Conservation (phyloP, 768 basidiomycete species). For the Pisolithus marmoratus region DNA sequence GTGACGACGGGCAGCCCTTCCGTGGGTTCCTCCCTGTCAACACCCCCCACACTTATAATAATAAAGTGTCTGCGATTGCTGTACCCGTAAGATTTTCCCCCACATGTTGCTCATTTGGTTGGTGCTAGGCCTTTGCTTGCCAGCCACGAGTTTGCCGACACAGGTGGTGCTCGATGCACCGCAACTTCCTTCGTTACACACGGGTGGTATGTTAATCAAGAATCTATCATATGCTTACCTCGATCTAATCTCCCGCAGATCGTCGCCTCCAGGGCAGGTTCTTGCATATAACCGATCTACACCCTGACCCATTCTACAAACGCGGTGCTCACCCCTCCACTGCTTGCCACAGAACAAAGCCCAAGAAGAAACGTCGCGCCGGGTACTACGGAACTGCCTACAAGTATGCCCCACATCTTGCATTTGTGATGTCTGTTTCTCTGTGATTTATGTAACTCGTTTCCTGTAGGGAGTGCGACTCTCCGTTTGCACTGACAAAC, state of each 20-base stretch:
- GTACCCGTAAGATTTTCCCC: background rate
- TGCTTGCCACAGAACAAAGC: constrained; percentile 60
- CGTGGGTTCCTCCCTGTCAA: background rate
- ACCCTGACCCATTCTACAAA: constrained; percentile 69
- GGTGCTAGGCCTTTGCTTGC: constrained; percentile 1
- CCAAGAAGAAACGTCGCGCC: constrained; percentile 48
- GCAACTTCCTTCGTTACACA: background rate
- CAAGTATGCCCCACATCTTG: constrained; percentile 40
- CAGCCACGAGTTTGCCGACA: constrained; percentile 29
- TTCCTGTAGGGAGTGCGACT: constrained; percentile 64
- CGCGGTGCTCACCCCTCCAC: constrained; percentile 46
- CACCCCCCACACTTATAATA: background rate
- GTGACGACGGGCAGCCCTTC: background rate
- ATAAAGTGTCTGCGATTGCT: background rate
- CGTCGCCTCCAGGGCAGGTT: constrained; percentile 65
- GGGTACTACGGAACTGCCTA: constrained; percentile 65
- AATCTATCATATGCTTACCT: background rate
- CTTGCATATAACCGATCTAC: constrained; percentile 79
- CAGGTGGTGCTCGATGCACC: constrained; percentile 36
- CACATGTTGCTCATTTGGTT: constrained; percentile 1
- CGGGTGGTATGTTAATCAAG: constrained; percentile 23
- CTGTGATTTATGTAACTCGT: background rate
- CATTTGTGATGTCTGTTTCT: background rate
- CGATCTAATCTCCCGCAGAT: constrained; percentile 21
- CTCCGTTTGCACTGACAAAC: constrained; percentile 75